Conservation (phyloP, 2,329 filamentous ascomycete species). For the Nemania bipapillata region DNA sequence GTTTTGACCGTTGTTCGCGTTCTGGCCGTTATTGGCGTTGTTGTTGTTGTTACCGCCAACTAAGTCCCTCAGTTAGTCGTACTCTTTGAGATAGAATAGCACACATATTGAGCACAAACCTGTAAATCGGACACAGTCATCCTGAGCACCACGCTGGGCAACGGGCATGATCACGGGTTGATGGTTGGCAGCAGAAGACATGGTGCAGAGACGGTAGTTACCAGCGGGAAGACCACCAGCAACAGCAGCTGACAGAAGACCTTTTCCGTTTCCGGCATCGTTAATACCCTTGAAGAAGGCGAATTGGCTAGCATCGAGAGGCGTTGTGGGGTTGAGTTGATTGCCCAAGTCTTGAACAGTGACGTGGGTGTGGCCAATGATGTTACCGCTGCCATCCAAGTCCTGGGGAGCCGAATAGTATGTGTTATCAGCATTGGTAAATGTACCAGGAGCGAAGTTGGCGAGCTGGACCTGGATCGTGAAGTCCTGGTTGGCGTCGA, state of each 20-base stretch:
- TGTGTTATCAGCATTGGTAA: conserved; percentile 69
- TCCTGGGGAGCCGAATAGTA: conserved; percentile 71
- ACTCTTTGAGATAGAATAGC: conserved; percentile 1
- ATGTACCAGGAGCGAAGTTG: conserved; percentile 67
- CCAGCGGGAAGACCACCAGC: conserved; percentile 68
- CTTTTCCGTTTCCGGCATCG: conserved; percentile 67
- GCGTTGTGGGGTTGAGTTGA: conserved; percentile 61
- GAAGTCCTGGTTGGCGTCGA: conserved; percentile 62
- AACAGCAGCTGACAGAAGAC: conserved; percentile 64
- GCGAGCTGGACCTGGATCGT: conserved; percentile 62
- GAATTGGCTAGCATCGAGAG: conserved; percentile 65
- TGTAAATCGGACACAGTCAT: conserved; percentile 71
- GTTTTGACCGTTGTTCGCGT: conserved; percentile 40
- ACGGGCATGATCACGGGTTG: conserved; percentile 74
- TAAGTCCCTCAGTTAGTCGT: conserved; percentile 9
- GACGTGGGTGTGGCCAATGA: conserved; percentile 70
- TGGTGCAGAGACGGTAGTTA: conserved; percentile 73
- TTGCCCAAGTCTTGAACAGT: conserved; percentile 67
- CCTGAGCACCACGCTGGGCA: conserved; percentile 73
- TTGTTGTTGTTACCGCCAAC: conserved; percentile 41
- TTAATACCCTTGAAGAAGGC: conserved; percentile 76
- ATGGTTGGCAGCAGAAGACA: conserved; percentile 72
- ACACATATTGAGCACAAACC: conserved; percentile 55
- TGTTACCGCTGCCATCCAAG: conserved; percentile 59
- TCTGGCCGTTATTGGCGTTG: conserved; percentile 35